Evolutionary conservation across 2,329 filamentous ascomycete species (phyloP), one percentile per base, ranked within the genome.

Genomic region (Zymoseptoria passerinii): DNA sequence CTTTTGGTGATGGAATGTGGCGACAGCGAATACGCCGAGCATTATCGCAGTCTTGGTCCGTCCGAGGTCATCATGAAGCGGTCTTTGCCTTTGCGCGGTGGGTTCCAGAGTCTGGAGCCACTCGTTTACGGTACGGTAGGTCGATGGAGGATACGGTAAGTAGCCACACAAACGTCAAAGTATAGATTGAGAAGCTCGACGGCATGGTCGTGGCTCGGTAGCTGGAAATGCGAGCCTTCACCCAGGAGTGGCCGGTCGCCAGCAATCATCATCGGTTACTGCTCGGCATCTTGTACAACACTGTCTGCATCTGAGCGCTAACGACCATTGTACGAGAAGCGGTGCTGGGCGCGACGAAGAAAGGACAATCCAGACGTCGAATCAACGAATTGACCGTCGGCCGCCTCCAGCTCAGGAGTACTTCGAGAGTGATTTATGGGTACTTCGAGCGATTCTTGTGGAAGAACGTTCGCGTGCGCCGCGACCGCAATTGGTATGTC

Each of bases 281-380:
- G 29, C 8, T 51, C 48, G 6, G 48, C 48, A 18, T 74, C 23
- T 74, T 73, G 29, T 65, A 52, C 28, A 4, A 29, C 29, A 1
- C 27, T 20, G 2, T 69, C 67, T 0, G 70, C 71, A 18, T 63
- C 16, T 40, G 18, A 29, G 29, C 28, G 19, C 28, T 53, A 71
- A 48, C 74, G 75, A 78, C 84, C 54, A 78, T 85, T 44, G 16
- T 44, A 51, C 77, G 85, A 62, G 66, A 89, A 57, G 78, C 86
- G 73, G 78, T 87, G 70, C 85, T 88, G 77, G 79, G 86, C 76
- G 77, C 86, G 84, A 71, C 88, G 63, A 76, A 89, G 72, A 74
- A 86, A 77, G 64, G 81, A 74, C 66, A 80, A 68, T 50, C 77
- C 67, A 67, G 81, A 76, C 3, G 81, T 78, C 13, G 78, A 77